Percentiles rank a stretch among this genome's conserved stretches.
Evolutionary conservation across 83 land plant species (phyloP).

Genomic region (Picea engelmannii): DNA sequence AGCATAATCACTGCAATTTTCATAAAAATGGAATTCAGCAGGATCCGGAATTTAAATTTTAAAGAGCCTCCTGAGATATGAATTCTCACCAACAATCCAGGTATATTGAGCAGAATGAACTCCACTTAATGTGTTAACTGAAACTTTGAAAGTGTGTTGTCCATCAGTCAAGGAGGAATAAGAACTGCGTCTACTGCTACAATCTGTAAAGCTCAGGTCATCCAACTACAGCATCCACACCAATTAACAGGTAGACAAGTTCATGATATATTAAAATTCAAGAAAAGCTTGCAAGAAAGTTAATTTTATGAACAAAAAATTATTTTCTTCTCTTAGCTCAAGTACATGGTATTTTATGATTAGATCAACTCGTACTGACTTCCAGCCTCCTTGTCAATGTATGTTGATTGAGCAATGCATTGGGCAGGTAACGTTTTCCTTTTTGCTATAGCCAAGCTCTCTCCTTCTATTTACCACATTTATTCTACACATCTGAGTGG

Average conservation of each 20-base stretch:
- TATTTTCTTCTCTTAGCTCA: not conserved
- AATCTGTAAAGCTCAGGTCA: slow-evolving; percentile 22
- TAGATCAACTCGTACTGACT: not conserved
- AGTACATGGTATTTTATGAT: not conserved
- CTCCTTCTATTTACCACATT: too few species aligned
- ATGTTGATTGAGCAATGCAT: not conserved
- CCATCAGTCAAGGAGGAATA: slow-evolving; percentile 60
- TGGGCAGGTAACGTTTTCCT: too few species aligned
- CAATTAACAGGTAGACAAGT: not conserved
- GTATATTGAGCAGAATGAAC: slow-evolving; percentile 40
- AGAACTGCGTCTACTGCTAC: slow-evolving; percentile 35
- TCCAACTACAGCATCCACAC: slow-evolving; percentile 57
- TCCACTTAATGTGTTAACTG: slow-evolving; percentile 42
- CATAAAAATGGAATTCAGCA: not conserved
- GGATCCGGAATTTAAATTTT: not conserved
- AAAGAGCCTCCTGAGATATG: not conserved
- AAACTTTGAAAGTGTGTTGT: slow-evolving; percentile 56
- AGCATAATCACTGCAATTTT: not conserved
- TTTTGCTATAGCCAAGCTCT: too few species aligned
- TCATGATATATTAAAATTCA: not conserved
- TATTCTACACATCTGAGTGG: too few species aligned
- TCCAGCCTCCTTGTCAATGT: not conserved
- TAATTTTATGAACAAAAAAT: not conserved
- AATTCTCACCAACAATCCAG: slow-evolving; percentile 71
- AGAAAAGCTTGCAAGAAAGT: not conserved